Percentiles rank a stretch among this genome's conserved stretches.
Conservation (phyloP, 177 flowering plant species). For the Vitis hybrid region DNA sequence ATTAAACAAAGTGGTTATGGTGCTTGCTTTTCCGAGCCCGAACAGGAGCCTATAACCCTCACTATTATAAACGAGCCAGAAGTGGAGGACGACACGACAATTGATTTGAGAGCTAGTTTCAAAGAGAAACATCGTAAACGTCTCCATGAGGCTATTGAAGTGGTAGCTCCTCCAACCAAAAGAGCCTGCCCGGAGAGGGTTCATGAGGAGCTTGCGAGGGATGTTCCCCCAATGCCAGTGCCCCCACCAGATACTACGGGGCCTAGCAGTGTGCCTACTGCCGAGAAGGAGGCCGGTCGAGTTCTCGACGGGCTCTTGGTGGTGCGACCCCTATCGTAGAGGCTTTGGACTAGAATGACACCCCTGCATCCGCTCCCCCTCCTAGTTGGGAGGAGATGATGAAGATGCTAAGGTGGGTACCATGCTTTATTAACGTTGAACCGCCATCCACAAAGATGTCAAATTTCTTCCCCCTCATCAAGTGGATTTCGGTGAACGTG, state of each 20-base stretch:
- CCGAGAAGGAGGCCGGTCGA: accelerated
- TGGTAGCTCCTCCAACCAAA: too few species aligned
- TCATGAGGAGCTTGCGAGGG: accelerated
- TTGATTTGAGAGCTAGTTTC: accelerated
- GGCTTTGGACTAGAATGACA: too few species aligned
- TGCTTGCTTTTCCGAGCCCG: too few species aligned
- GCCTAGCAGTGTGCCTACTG: too few species aligned
- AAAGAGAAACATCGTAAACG: accelerated
- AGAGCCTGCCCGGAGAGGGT: too few species aligned
- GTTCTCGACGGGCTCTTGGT: accelerated
- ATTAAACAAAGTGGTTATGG: too few species aligned
- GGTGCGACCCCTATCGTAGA: accelerated
- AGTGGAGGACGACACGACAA: too few species aligned
- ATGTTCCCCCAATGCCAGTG: accelerated
- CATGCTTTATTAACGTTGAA: accelerated
- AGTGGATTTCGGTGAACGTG: accelerated
- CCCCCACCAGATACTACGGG: accelerated
- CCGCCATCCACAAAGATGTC: too few species aligned
- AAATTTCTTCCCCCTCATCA: too few species aligned
- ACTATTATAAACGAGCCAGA: accelerated
- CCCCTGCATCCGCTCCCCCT: accelerated
- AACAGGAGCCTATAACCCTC: too few species aligned
- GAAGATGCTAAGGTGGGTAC: accelerated
- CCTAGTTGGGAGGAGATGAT: too few species aligned
- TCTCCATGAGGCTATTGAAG: too few species aligned